Evolutionary conservation across 257 asterid genomes (phyloP).

Genomic region (Echites panduratus): DNA sequence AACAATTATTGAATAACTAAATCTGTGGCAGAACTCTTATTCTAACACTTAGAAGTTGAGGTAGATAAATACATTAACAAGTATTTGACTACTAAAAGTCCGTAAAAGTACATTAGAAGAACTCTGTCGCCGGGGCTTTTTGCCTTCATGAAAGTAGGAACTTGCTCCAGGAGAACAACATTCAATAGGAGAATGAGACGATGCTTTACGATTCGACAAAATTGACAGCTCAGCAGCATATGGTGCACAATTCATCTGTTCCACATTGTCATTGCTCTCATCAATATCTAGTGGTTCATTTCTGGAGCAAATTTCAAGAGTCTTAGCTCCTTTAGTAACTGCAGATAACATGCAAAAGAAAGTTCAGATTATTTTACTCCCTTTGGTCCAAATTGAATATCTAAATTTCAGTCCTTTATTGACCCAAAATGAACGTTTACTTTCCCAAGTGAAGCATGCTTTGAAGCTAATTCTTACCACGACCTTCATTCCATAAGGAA

Average conservation of each 20-base stretch:
- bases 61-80: constrained; percentile 20
- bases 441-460: background rate
- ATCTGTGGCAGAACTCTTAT: background rate
- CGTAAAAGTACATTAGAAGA: constrained; percentile 32
- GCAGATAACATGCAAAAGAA: constrained; percentile 13
- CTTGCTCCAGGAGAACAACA: constrained; percentile 23
- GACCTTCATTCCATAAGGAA: background rate
- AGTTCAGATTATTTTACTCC: background rate
- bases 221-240: constrained; percentile 7
- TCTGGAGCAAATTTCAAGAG: constrained; percentile 18
- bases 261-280: constrained; percentile 26
- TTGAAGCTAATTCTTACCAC: background rate
- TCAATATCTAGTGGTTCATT: constrained; percentile 29
- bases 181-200: constrained; percentile 9
- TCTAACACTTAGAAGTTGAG: background rate
- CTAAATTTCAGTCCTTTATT: background rate
- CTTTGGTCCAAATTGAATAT: background rate
- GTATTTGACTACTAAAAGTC: constrained; percentile 11
- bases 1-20: constrained; percentile 18
- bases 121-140: constrained; percentile 25
- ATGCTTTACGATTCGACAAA: constrained; percentile 22
- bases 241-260: constrained; percentile 15
- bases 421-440: background rate
- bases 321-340: constrained; percentile 39
- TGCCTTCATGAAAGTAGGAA: constrained; percentile 21